Percentiles rank a stretch among this genome's conserved stretches.
These are phyloP conservation scores for Hypoxylon sp. DNA, from an alignment of 2,329 filamentous ascomycete species.

Conservation along the genomic window DNA sequence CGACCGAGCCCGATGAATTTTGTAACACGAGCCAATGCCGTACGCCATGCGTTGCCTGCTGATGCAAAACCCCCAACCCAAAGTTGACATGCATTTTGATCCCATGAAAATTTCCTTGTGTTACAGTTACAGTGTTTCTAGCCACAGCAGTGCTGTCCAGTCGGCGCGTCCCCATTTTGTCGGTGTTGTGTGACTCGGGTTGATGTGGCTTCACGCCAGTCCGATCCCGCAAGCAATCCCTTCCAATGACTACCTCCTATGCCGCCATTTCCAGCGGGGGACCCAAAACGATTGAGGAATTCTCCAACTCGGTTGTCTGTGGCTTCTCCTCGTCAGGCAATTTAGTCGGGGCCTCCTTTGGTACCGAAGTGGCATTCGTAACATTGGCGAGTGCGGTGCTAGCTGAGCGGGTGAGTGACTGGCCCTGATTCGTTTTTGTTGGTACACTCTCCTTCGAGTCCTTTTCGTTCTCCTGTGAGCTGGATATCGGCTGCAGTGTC, in stretches of 20 bases:
- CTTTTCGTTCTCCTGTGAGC: constrained; percentile 41
- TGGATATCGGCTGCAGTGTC: constrained; percentile 44
- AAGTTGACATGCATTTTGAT: constrained; percentile 39
- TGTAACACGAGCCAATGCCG: constrained; percentile 22
- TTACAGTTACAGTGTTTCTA: constrained; percentile 31
- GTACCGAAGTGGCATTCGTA: constrained; percentile 26
- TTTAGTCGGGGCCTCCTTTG: constrained; percentile 3
- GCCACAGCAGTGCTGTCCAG: constrained; percentile 18
- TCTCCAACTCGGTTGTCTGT: constrained; percentile 11
- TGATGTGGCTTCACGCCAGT: constrained; percentile 25
- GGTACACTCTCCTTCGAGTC: constrained; percentile 33
- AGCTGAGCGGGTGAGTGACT: constrained; percentile 24
- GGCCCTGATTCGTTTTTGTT: constrained; percentile 14
- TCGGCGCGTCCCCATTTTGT: constrained; percentile 17
- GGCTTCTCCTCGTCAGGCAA: constrained; percentile 1
- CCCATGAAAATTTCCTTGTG: constrained; percentile 19
- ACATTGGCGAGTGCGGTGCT: constrained; percentile 36
- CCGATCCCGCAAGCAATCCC: constrained; percentile 27
- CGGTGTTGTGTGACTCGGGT: constrained; percentile 19
- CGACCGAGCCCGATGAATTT: constrained; percentile 17
- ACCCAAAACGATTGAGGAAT: constrained; percentile 15
- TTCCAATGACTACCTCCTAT: constrained; percentile 27
- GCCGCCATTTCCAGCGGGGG: constrained; percentile 27
- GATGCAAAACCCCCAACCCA: constrained; percentile 27
- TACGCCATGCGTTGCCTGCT: constrained; percentile 38